These are phyloP conservation scores for Annulohypoxylon maeteangense DNA, from an alignment of 495 filamentous ascomycete genomes.

Conservation along the genomic window DNA sequence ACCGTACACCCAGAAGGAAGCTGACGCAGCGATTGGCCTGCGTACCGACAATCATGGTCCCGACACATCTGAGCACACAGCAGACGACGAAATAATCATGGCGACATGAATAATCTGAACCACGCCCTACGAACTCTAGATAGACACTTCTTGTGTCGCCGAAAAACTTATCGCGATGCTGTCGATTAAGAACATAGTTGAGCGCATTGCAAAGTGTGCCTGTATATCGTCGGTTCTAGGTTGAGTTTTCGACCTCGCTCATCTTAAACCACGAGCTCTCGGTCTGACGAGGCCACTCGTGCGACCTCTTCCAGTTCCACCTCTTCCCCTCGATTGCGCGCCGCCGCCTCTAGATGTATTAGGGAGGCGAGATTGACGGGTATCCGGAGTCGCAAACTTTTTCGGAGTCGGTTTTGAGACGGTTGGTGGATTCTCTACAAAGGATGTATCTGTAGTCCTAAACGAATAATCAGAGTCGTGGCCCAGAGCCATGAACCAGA, in stretches of 20 bases:
- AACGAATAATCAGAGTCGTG: slow-evolving; percentile 42
- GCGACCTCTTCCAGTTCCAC: slow-evolving; percentile 42
- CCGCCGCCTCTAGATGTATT: slow-evolving; percentile 55
- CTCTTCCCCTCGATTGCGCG: slow-evolving; percentile 46
- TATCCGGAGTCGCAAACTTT: slow-evolving; percentile 68
- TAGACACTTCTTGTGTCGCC: background rate
- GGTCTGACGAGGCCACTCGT: slow-evolving; percentile 46
- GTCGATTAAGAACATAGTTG: background rate
- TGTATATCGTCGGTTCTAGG: background rate
- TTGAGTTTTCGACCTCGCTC: slow-evolving; percentile 20
- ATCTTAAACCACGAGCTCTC: slow-evolving; percentile 47
- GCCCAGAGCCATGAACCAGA: background rate
- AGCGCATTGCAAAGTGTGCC: background rate
- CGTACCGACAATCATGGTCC: slow-evolving; percentile 66
- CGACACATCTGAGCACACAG: slow-evolving; percentile 13
- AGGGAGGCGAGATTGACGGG: slow-evolving; percentile 55
- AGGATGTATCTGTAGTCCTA: slow-evolving; percentile 94
- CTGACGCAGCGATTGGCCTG: slow-evolving; percentile 81
- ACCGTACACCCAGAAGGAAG: slow-evolving; percentile 85
- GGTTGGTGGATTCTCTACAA: slow-evolving; percentile 85
- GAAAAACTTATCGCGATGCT: background rate
- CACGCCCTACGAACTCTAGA: background rate
- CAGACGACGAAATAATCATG: slow-evolving; percentile 46
- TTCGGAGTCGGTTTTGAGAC: slow-evolving; percentile 72
- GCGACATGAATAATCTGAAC: slow-evolving; percentile 26